Conservation (phyloP, 441 rosid genomes). For the Adansonia gregorii region DNA sequence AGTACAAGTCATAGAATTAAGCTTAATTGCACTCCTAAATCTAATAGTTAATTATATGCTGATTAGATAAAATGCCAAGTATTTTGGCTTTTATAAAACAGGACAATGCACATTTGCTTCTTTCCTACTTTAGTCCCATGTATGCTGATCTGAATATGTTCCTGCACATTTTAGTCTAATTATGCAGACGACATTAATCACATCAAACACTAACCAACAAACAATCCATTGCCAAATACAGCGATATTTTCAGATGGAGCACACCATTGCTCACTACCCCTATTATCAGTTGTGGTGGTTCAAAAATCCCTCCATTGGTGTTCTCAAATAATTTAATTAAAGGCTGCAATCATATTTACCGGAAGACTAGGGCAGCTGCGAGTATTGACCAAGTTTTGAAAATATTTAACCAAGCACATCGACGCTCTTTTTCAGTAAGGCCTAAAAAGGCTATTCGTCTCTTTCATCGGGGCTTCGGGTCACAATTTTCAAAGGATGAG, state of each 20-base stretch:
- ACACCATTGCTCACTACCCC: neutral
- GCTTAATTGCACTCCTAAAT: neutral
- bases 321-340: neutral
- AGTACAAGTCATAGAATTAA: too few species aligned
- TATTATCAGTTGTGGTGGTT: neutral
- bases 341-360: neutral
- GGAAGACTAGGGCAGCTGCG: neutral
- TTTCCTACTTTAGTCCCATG: neutral
- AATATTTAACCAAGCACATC: neutral
- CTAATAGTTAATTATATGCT: neutral
- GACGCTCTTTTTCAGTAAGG: neutral
- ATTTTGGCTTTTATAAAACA: neutral
- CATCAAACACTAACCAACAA: neutral
- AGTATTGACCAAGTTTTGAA: neutral
- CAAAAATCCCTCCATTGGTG: neutral
- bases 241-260: neutral
- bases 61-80: neutral
- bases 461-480: slow-evolving; percentile 35
- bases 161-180: neutral
- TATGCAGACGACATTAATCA: neutral
- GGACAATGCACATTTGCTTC: neutral
- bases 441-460: neutral
- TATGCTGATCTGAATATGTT: neutral
- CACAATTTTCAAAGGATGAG: slow-evolving; percentile 81
- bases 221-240: neutral